Evolutionary conservation across 148 eudicot genomes (phyloP), one percentile per base, ranked within the genome.

Genomic region (Oxyria digyna): DNA sequence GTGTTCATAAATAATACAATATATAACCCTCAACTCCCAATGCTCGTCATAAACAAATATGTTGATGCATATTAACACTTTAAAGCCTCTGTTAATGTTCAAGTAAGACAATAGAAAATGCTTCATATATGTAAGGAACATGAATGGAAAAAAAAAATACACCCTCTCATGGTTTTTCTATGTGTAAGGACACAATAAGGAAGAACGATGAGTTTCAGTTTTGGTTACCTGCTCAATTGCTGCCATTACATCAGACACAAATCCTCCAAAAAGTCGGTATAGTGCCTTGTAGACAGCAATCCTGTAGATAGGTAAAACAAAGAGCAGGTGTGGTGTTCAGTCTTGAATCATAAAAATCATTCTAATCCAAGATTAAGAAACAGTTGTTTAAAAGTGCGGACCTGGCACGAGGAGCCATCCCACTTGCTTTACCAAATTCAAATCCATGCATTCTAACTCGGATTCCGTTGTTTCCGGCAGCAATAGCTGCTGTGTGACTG

Each of bases 371-470:
- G 5, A 24, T 31, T 26, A 9, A 41, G 42, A 9, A 48, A 35
- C 37, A 78, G 67, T 37, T 9, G 45, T 74, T 42, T 64, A 42
- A 45, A 50, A n/a, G 59, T 70, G 23, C 72, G 76, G 69, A 87
- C 98, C 99, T 87, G 49, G 97, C 99, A 68, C 97, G 91, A 13
- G 99, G 99, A 74, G 99, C 99, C 99, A 94, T 94, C 69, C 98
- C 99, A 85, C 99, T 94, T 69, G 97, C 99, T 85, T 81, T 83
- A 75, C 99, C 99, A 75, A 85, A 88, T 76, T 94, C 97, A 82
- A 67, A 82, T 76, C 92, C 91, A 74, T 94, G 96, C 81, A 94
- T 76, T 81, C 85, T 82, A 76, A 94, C 99, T 42, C 92, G 96
- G 72, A 94, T 80, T 63, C 97, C 97, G 79, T 94, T 90, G 69